A percentile compares a stretch with the other conserved stretches of the same genome.
These are phyloP conservation scores for Colletotrichum sp. DNA, from an alignment of 2,329 filamentous ascomycete genomes.

Conservation along the genomic window DNA sequence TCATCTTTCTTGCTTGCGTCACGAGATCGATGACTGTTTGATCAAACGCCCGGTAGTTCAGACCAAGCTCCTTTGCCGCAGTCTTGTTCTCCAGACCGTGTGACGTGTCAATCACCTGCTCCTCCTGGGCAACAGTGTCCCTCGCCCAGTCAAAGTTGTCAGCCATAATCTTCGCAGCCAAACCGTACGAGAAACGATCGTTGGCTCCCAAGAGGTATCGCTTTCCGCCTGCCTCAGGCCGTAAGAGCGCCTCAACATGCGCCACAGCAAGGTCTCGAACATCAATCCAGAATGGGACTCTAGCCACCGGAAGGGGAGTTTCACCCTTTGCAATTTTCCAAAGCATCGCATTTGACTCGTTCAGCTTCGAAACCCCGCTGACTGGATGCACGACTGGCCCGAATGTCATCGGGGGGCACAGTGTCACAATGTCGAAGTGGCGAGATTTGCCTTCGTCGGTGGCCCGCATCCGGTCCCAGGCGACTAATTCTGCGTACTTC, in stretches of 20 bases:
- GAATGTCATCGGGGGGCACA: conserved; percentile 51
- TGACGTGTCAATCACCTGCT: conserved; percentile 38
- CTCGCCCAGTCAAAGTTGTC: conserved; percentile 43
- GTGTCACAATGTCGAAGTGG: conserved; percentile 46
- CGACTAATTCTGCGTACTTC: conserved; percentile 38
- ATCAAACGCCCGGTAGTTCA: conserved; percentile 38
- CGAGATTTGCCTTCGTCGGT: conserved; percentile 29
- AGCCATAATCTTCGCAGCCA: conserved; percentile 47
- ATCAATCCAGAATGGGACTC: conserved; percentile 51
- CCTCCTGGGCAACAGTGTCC: conserved; percentile 33
- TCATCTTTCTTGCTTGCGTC: conserved; percentile 27
- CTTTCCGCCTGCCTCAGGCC: conserved; percentile 38
- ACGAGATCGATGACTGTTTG: conserved; percentile 41
- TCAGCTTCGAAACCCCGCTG: conserved; percentile 35
- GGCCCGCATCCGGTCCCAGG: conserved; percentile 37
- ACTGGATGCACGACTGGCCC: conserved; percentile 48
- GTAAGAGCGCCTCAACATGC: conserved; percentile 47
- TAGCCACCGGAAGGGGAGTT: conserved; percentile 39
- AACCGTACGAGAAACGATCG: conserved; percentile 50
- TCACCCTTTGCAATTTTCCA: conserved; percentile 43
- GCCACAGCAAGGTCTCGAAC: conserved; percentile 50
- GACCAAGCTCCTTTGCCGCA: conserved; percentile 42
- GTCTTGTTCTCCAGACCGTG: conserved; percentile 48
- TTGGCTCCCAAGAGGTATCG: conserved; percentile 44
- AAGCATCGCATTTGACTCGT: conserved; percentile 46